Evolutionary conservation across 345 rosid genomes (phyloP).

Genomic region (Aquilaria malaccensis): DNA sequence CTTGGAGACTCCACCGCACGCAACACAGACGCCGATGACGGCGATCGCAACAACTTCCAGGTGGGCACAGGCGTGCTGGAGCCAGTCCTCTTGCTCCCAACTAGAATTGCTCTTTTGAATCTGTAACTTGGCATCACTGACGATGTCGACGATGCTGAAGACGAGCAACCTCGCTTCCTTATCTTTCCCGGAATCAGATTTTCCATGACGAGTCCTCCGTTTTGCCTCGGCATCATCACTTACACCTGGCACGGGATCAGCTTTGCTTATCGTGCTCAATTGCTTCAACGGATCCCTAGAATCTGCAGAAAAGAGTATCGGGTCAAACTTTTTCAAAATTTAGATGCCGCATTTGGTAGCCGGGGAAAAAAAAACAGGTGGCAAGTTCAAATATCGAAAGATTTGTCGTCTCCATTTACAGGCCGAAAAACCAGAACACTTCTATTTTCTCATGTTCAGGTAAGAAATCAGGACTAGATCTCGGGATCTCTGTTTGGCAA

Average conservation of each 20-base stretch:
- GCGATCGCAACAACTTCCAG: constrained; percentile 63
- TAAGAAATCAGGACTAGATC: neutral
- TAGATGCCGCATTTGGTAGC: neutral
- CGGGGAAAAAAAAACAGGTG: neutral
- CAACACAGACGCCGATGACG: constrained; percentile 50
- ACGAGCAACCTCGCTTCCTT: constrained; percentile 84
- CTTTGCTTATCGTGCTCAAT: neutral
- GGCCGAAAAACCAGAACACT: neutral
- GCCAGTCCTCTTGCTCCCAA: constrained; percentile 81
- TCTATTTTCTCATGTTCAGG: neutral
- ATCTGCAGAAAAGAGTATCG: constrained; percentile 1
- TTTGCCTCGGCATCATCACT: constrained; percentile 60
- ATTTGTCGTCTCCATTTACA: neutral
- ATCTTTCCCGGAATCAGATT: constrained; percentile 69
- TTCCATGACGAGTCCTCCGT: constrained; percentile 34
- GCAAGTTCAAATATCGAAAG: neutral
- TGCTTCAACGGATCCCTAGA: constrained; percentile 1
- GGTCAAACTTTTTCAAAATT: neutral
- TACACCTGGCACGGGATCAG: neutral
- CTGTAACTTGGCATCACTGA: constrained; percentile 66
- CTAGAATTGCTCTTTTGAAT: constrained; percentile 77
- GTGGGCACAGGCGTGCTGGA: constrained; percentile 83
- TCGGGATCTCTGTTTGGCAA: neutral
- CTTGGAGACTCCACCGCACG: constrained; percentile 52
- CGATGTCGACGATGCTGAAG: constrained; percentile 86